Conservation (phyloP, 176 grass and related monocot genomes). For the Phyllostachys edulis region DNA sequence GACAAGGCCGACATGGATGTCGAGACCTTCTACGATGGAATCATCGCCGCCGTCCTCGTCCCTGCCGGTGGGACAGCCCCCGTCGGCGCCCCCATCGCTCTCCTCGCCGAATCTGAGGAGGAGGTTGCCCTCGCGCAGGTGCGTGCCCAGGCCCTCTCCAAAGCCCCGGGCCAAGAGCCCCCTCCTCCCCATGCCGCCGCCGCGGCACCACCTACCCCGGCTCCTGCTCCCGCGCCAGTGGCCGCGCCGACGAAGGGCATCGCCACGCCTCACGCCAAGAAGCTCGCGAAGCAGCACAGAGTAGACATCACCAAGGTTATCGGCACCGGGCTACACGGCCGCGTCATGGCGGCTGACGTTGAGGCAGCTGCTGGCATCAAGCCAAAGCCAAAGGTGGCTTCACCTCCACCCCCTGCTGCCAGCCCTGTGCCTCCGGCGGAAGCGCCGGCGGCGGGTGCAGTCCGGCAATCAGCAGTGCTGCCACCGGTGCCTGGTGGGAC, state of each 20-base stretch:
- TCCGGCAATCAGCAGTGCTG: slow-evolving; percentile 12
- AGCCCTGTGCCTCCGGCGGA: not conserved
- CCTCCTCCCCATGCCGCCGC: slow-evolving; percentile 17
- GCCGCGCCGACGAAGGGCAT: slow-evolving; percentile 38
- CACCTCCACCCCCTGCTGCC: slow-evolving; percentile 20
- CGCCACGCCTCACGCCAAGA: slow-evolving; percentile 74
- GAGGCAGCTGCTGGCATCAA: slow-evolving; percentile 73
- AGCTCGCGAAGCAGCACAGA: slow-evolving; percentile 77
- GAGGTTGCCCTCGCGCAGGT: slow-evolving; percentile 59
- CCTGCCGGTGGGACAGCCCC: slow-evolving; percentile 64
- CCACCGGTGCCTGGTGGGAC: slow-evolving; percentile 54
- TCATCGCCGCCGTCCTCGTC: slow-evolving; percentile 73
- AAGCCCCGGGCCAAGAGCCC: slow-evolving; percentile 4
- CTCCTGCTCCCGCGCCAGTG: slow-evolving; percentile 25
- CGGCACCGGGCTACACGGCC: slow-evolving; percentile 60
- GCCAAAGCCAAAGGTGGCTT: slow-evolving; percentile 33
- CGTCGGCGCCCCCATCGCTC: slow-evolving; percentile 81
- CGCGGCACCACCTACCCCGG: slow-evolving; percentile 1
- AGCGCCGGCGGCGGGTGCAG: not conserved
- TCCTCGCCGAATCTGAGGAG: slow-evolving; percentile 86
- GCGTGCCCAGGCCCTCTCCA: slow-evolving; percentile 55
- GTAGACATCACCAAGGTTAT: slow-evolving; percentile 55
- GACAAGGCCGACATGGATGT: slow-evolving; percentile 99
- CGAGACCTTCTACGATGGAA: slow-evolving; percentile 91
- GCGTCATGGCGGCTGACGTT: slow-evolving; percentile 66